phyloP scores from a whole-genome alignment of 139 green algal species.

The Chlorella sp. region DNA sequence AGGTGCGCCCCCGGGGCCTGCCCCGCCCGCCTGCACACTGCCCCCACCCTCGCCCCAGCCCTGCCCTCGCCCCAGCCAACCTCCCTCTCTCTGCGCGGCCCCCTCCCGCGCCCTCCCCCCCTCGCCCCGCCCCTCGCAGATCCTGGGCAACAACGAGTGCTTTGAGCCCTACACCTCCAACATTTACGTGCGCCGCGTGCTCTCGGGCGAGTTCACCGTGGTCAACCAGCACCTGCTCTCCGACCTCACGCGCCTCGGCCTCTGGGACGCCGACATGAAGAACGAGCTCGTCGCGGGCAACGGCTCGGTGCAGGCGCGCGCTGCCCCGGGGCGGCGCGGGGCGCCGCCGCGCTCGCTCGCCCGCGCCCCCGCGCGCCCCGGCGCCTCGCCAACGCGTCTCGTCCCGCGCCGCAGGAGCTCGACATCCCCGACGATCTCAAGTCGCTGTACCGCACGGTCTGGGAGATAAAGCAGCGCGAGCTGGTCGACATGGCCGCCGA shows the following conservation, averaged over 20 bases:
- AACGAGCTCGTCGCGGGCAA: slow-evolving; percentile 93
- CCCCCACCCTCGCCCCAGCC: too few relatives aligned
- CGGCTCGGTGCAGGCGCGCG: slow-evolving; percentile 70
- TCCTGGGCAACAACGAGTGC: slow-evolving; percentile 98
- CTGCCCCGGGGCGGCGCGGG: too few relatives aligned
- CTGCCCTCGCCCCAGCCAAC: too few relatives aligned
- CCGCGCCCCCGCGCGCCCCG: too few relatives aligned
- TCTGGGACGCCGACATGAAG: slow-evolving; percentile 93
- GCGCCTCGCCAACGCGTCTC: too few relatives aligned
- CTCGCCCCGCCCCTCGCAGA: too few relatives aligned
- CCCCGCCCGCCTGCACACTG: too few relatives aligned
- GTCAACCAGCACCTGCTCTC: slow-evolving; percentile 98
- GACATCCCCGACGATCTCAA: slow-evolving; percentile 92
- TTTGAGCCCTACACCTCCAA: slow-evolving; percentile 99
- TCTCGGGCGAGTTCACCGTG: slow-evolving; percentile 94
- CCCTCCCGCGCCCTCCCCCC: too few relatives aligned
- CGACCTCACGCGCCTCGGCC: slow-evolving; percentile 87
- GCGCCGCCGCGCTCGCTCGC: too few relatives aligned
- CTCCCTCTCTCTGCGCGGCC: too few relatives aligned
- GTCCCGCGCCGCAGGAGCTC: slow-evolving; percentile 36
- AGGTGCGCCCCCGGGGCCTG: too few relatives aligned
- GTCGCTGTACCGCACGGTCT: slow-evolving; percentile 98
- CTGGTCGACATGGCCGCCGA: slow-evolving; percentile 99
- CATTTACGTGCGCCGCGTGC: slow-evolving; percentile 98
- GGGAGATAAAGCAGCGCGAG: slow-evolving; percentile 97